phyloP scores from a whole-genome alignment of 1,139 yeast species.

The Debaryomyces sp. region DNA sequence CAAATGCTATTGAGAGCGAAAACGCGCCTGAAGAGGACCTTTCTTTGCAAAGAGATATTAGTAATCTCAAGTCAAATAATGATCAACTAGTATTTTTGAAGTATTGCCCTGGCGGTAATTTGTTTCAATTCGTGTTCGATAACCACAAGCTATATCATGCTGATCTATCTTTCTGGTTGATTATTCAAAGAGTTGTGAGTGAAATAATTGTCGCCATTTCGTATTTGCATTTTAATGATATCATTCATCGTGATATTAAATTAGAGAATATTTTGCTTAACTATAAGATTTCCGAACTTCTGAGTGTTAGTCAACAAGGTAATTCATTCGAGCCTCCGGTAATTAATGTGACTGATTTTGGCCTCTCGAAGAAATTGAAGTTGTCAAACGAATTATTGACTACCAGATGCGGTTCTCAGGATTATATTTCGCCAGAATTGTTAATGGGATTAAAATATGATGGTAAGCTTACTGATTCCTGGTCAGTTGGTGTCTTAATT shows the following conservation, averaged over 20 bases:
- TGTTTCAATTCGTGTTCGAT: slow-evolving; percentile 61
- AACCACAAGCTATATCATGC: slow-evolving; percentile 20
- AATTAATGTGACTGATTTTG: slow-evolving; percentile 82
- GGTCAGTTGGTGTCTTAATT: slow-evolving; percentile 93
- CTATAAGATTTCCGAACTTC: slow-evolving; percentile 18
- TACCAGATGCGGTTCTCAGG: slow-evolving; percentile 95
- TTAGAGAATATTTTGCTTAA: slow-evolving; percentile 75
- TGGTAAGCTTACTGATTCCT: slow-evolving; percentile 86
- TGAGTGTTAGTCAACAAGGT: not conserved
- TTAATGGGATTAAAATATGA: slow-evolving; percentile 88
- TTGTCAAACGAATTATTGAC: slow-evolving; percentile 62
- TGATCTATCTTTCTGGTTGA: slow-evolving; percentile 38
- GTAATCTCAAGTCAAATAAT: slow-evolving; percentile 25
- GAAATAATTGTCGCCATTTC: slow-evolving; percentile 70
- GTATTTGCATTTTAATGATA: slow-evolving; percentile 66
- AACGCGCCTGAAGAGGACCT: slow-evolving; percentile 17
- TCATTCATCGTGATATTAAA: slow-evolving; percentile 88
- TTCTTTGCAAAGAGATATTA: slow-evolving; percentile 19
- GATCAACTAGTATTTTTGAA: slow-evolving; percentile 66
- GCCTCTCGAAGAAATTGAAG: slow-evolving; percentile 72
- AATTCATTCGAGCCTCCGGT: slow-evolving; percentile 33
- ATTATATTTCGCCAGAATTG: slow-evolving; percentile 92
- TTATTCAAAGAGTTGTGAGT: slow-evolving; percentile 63
- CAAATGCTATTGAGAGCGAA: slow-evolving; percentile 18
- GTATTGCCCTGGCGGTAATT: slow-evolving; percentile 82